A percentile compares a stretch with the other conserved stretches of the same genome.
Evolutionary conservation across 139 green algal species (phyloP).

Genomic region (Chlorella sorokiniana): DNA sequence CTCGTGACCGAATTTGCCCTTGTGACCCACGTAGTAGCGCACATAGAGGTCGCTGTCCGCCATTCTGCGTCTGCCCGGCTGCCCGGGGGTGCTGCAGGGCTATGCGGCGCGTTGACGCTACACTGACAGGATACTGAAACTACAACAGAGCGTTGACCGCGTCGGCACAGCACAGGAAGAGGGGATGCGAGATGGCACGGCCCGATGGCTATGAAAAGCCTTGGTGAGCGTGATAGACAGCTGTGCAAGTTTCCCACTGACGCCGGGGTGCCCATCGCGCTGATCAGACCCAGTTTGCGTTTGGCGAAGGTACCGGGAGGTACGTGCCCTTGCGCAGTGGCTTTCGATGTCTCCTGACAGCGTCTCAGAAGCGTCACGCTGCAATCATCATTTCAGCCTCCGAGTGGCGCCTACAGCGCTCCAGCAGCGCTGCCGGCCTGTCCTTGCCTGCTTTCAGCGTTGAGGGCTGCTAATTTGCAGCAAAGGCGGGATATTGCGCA

Average conservation of each 20-base stretch:
- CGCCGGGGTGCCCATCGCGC: no score
- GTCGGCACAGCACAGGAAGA: not conserved
- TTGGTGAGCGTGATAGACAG: not conserved
- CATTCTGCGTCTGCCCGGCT: not conserved
- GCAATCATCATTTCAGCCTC: no score
- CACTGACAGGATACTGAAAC: no score
- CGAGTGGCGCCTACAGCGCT: not conserved
- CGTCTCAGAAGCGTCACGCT: no score
- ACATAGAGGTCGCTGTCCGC: conserved; percentile 88
- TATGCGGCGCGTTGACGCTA: not conserved
- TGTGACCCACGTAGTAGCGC: conserved; percentile 94
- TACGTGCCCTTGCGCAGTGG: no score
- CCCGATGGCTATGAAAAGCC: not conserved
- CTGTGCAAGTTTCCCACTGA: not conserved
- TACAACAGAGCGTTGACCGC: not conserved
- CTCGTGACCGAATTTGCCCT: conserved; percentile 94
- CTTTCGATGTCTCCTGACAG: no score
- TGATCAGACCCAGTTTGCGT: no score
- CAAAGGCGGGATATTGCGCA: no score
- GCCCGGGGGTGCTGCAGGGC: not conserved
- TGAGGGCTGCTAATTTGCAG: no score
- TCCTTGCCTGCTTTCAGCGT: not conserved
- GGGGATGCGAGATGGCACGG: not conserved
- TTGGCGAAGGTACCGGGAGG: no score
- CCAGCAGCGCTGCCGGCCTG: not conserved